Percentiles rank a stretch among this genome's conserved stretches.
These are phyloP conservation scores for Austroboletus novae-zelandiae DNA, from an alignment of 1,284 basidiomycete genomes.

Conservation along the genomic window DNA sequence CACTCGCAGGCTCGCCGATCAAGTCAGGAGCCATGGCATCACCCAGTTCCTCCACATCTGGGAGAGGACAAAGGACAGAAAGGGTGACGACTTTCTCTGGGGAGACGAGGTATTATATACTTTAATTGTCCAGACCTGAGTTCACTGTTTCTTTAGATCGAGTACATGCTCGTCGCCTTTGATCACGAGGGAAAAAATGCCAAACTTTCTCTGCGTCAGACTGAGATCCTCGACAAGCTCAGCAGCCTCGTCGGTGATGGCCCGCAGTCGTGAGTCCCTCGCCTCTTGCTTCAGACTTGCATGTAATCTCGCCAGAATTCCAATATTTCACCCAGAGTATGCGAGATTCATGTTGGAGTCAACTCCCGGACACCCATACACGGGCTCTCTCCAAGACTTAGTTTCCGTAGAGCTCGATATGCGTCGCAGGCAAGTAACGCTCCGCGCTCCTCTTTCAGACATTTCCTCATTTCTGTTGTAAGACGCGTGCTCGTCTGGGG, in stretches of 20 bases:
- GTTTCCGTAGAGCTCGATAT: constrained; percentile 93
- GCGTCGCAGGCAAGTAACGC: constrained; percentile 66
- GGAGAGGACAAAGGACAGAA: constrained; percentile 86
- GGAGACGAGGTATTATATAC: constrained; percentile 81
- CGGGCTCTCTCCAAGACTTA: constrained; percentile 81
- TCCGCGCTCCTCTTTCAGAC: background rate
- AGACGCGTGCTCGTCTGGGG: constrained; percentile 85
- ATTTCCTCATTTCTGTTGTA: constrained; percentile 10
- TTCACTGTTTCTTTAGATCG: constrained; percentile 57
- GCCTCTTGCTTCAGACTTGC: background rate
- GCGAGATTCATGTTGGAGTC: constrained; percentile 99
- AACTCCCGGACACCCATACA: constrained; percentile 94
- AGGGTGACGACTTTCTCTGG: constrained; percentile 90
- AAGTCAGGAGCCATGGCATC: constrained; percentile 92
- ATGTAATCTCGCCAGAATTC: constrained; percentile 45
- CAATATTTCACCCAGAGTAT: constrained; percentile 97
- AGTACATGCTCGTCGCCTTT: constrained; percentile 94
- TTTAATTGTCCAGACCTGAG: too few species aligned
- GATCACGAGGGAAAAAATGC: constrained; percentile 76
- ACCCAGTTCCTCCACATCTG: constrained; percentile 94
- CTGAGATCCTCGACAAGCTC: constrained; percentile 89
- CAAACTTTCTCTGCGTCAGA: constrained; percentile 87
- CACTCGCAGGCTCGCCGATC: constrained; percentile 83
- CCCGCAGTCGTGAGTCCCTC: constrained; percentile 48
- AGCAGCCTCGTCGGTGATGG: constrained; percentile 63